phyloP scores from a whole-genome alignment of 768 basidiomycete species.

The Sporobolomyces pararoseus region DNA sequence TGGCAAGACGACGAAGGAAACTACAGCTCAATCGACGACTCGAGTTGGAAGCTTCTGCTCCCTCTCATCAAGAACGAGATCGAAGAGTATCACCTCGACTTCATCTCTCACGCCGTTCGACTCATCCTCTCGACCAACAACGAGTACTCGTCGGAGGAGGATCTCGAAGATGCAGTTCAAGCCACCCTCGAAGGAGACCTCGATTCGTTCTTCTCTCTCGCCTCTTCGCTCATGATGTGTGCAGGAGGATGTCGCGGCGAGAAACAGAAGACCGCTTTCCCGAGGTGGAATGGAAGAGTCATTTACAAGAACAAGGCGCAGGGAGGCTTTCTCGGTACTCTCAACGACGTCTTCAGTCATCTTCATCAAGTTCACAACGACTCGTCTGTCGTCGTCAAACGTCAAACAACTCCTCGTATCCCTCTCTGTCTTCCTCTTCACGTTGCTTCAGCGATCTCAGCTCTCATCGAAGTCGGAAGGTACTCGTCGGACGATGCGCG shows the following conservation, averaged over 20 bases:
- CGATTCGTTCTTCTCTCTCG: conserved; percentile 17
- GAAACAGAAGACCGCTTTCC: neutral
- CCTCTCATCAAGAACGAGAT: neutral
- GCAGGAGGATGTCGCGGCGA: neutral
- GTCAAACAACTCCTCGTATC: neutral
- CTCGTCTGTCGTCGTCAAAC: neutral
- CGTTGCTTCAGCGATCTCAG: neutral
- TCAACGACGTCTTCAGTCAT: conserved; percentile 12
- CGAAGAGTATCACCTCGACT: neutral
- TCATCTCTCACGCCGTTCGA: neutral
- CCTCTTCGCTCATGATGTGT: conserved; percentile 19
- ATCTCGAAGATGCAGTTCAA: conserved; percentile 1
- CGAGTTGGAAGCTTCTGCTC: conserved; percentile 1
- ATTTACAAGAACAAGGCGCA: neutral
- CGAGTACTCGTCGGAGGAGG: neutral
- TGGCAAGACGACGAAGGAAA: conserved; percentile 1
- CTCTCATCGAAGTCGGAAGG: neutral
- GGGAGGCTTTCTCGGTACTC: neutral
- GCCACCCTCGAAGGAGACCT: conserved; percentile 7
- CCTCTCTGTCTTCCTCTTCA: conserved; percentile 1
- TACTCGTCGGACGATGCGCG: neutral
- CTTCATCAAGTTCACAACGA: neutral
- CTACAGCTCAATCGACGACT: neutral
- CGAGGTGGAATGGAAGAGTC: neutral
- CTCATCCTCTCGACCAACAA: neutral